Evolutionary conservation across 1,284 basidiomycete species (phyloP).

Genomic region (Heterobasidion occidentale): DNA sequence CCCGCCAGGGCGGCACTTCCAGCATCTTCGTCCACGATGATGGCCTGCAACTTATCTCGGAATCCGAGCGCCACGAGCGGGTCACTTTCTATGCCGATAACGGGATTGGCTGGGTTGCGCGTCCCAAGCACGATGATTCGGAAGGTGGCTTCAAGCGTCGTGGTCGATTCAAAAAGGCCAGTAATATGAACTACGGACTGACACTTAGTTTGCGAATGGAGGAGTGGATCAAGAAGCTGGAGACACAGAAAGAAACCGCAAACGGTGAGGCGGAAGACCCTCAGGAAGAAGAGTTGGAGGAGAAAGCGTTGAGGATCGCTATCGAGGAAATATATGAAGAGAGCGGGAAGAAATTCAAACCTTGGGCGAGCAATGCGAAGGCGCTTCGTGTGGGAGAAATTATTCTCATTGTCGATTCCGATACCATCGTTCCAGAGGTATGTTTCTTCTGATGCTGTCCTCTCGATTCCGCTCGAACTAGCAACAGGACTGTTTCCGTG

Average conservation of each 20-base stretch:
- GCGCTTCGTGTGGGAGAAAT: constrained; percentile 55
- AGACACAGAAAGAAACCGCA: constrained; percentile 25
- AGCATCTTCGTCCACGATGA: constrained; percentile 75
- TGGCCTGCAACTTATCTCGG: constrained; percentile 39
- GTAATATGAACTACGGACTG: constrained; percentile 53
- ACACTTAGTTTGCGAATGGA: constrained; percentile 44
- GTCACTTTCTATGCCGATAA: constrained; percentile 44
- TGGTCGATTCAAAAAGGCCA: constrained; percentile 56
- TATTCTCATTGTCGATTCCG: constrained; percentile 70
- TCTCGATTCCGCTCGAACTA: neutral
- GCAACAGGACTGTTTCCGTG: constrained; percentile 19
- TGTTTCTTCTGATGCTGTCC: neutral
- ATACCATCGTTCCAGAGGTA: constrained; percentile 78
- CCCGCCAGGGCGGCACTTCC: constrained; percentile 74
- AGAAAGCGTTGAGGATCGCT: constrained; percentile 54
- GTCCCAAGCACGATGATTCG: constrained; percentile 36
- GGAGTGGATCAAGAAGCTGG: constrained; percentile 37
- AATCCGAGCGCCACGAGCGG: constrained; percentile 27
- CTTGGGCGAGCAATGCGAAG: constrained; percentile 59
- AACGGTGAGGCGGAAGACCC: constrained; percentile 19
- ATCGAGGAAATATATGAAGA: constrained; percentile 61
- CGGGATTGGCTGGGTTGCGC: constrained; percentile 48
- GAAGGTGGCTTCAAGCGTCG: constrained; percentile 42
- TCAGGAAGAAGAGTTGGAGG: constrained; percentile 41
- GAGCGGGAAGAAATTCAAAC: constrained; percentile 42